Evolutionary conservation across 768 basidiomycete species (phyloP).

Genomic region (Leccinum olivaceopallidum): DNA sequence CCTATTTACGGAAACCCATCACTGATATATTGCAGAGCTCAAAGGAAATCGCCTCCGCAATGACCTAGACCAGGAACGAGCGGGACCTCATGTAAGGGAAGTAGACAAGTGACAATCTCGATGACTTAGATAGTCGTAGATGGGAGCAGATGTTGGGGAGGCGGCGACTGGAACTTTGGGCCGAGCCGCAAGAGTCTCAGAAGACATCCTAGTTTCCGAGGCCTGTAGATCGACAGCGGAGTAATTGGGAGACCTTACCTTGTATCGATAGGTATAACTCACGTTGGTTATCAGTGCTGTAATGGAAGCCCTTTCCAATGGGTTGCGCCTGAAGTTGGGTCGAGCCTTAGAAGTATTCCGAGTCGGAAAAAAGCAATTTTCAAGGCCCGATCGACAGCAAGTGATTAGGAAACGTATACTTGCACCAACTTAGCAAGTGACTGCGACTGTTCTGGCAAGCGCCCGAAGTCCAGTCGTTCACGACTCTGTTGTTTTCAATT

Average conservation of each 20-base stretch:
- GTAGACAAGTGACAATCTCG: not conserved
- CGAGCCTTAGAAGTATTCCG: too few relatives aligned
- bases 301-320: not conserved
- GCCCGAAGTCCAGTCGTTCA: too few relatives aligned
- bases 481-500: too few relatives aligned
- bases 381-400: not conserved
- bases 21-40: not conserved
- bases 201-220: not conserved
- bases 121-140: not conserved
- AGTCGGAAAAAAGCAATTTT: not conserved
- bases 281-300: too few relatives aligned
- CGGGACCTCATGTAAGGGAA: not conserved
- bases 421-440: too few relatives aligned
- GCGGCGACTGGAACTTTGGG: not conserved
- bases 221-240: not conserved
- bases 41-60: not conserved
- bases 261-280: not conserved
- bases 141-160: not conserved
- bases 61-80: not conserved
- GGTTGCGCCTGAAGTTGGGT: not conserved
- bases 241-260: not conserved
- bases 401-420: too few relatives aligned
- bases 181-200: not conserved
- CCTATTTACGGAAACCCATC: too few relatives aligned
- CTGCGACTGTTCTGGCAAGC: too few relatives aligned